Conservation (phyloP, 768 basidiomycete species). For the Chalciporus piperatus region DNA sequence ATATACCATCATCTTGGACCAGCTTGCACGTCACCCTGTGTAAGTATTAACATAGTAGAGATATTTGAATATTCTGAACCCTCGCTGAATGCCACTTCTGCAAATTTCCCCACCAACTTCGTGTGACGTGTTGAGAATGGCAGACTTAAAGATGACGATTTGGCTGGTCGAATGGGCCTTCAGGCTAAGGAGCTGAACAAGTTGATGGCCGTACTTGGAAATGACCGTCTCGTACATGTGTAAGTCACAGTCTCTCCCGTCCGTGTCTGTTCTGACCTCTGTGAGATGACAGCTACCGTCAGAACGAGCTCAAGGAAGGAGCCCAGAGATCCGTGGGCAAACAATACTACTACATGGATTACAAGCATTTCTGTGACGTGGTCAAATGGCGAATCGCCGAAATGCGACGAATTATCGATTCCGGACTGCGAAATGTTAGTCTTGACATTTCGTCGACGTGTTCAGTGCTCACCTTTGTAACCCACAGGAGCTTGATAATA, state of each 20-base stretch:
- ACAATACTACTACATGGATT: slow-evolving; percentile 96
- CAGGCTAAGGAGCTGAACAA: slow-evolving; percentile 90
- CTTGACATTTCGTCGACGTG: background rate
- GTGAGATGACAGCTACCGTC: slow-evolving; percentile 60
- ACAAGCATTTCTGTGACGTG: slow-evolving; percentile 93
- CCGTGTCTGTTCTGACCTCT: slow-evolving; percentile 2
- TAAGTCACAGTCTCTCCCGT: slow-evolving; percentile 36
- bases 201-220: slow-evolving; percentile 76
- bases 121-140: slow-evolving; percentile 20
- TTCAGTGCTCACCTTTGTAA: background rate
- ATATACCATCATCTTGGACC: slow-evolving; percentile 89
- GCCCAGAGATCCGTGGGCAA: slow-evolving; percentile 83
- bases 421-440: slow-evolving; percentile 81
- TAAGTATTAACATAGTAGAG: slow-evolving; percentile 57
- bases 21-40: slow-evolving; percentile 90
- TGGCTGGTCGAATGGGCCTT: slow-evolving; percentile 87
- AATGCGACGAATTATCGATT: slow-evolving; percentile 89
- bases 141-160: slow-evolving; percentile 91
- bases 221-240: slow-evolving; percentile 78
- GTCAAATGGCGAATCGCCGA: slow-evolving; percentile 96
- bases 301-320: slow-evolving; percentile 89
- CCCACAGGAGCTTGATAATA: slow-evolving; percentile 86
- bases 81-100: slow-evolving; percentile 17
- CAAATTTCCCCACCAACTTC: slow-evolving; percentile 6
- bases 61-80: slow-evolving; percentile 15